phyloP scores from a whole-genome alignment of 768 basidiomycete species.

The Russula sp. region DNA sequence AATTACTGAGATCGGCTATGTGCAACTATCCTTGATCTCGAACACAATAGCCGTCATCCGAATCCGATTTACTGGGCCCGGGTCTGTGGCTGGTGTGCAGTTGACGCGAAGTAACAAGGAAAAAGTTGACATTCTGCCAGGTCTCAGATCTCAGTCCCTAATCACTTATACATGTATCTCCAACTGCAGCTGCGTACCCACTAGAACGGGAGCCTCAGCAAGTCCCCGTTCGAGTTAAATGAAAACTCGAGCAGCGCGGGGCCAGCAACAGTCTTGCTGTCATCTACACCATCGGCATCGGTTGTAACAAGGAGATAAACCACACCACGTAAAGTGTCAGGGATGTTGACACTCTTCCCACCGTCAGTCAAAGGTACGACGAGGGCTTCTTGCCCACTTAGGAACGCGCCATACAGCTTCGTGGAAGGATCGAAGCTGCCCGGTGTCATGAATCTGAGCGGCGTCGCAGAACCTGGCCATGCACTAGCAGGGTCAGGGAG shows the following conservation, averaged over 20 bases:
- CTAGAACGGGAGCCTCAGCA: neutral
- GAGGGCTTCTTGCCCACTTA: constrained; percentile 19
- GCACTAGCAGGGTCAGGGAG: constrained; percentile 24
- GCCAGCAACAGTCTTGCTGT: constrained; percentile 21
- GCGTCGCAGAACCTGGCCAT: constrained; percentile 14
- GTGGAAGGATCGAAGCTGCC: neutral
- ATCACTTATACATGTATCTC: neutral
- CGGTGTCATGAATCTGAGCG: constrained; percentile 8
- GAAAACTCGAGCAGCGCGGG: constrained; percentile 22
- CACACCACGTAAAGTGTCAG: constrained; percentile 11
- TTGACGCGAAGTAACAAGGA: neutral
- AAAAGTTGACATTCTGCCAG: neutral
- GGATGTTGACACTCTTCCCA: constrained; percentile 14
- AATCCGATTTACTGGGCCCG: too few relatives aligned
- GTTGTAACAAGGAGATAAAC: constrained; percentile 20
- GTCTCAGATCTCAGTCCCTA: neutral
- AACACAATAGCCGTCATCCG: too few relatives aligned
- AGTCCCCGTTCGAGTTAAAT: constrained; percentile 8
- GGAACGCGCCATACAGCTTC: constrained; percentile 20
- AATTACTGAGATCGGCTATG: too few relatives aligned
- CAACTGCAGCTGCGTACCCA: neutral
- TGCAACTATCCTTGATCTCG: too few relatives aligned
- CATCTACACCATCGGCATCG: constrained; percentile 11
- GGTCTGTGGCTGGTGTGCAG: neutral
- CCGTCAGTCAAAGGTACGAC: constrained; percentile 18